These are phyloP conservation scores for Fusarium nisikadoi DNA, from an alignment of 2,329 filamentous ascomycete genomes.

Conservation along the genomic window DNA sequence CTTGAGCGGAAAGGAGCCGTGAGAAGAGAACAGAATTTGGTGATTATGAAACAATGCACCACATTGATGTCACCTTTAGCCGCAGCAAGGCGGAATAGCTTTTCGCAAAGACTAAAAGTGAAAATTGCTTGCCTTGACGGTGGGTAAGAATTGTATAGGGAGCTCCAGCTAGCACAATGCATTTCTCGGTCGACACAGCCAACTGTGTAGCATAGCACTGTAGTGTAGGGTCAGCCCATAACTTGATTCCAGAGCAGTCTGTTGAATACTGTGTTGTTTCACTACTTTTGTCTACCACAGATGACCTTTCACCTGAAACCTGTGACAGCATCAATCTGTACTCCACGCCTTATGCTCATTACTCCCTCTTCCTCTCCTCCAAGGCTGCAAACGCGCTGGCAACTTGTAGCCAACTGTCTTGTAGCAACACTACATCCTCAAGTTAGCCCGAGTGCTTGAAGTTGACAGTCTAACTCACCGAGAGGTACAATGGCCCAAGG, in stretches of 20 bases:
- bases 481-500: conserved; percentile 69
- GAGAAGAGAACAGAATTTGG: neutral
- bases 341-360: neutral
- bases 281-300: neutral
- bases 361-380: conserved; percentile 39
- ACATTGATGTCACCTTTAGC: neutral
- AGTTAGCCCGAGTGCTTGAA: conserved; percentile 20
- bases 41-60: neutral
- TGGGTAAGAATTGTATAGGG: neutral
- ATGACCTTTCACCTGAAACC: neutral
- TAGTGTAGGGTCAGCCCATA: neutral
- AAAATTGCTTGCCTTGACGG: neutral
- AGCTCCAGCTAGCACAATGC: neutral
- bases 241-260: neutral
- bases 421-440: conserved; percentile 43
- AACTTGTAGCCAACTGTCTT: conserved; percentile 47
- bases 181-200: neutral
- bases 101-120: neutral
- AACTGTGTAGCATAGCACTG: neutral
- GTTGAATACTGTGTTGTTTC: neutral
- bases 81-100: conserved; percentile 1
- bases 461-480: conserved; percentile 53
- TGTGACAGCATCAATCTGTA: neutral
- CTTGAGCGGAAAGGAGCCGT: neutral
- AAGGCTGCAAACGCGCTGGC: conserved; percentile 43